phyloP scores from a whole-genome alignment of 2,329 filamentous ascomycete species.

The Pseudogymnoascus verrucosus region DNA sequence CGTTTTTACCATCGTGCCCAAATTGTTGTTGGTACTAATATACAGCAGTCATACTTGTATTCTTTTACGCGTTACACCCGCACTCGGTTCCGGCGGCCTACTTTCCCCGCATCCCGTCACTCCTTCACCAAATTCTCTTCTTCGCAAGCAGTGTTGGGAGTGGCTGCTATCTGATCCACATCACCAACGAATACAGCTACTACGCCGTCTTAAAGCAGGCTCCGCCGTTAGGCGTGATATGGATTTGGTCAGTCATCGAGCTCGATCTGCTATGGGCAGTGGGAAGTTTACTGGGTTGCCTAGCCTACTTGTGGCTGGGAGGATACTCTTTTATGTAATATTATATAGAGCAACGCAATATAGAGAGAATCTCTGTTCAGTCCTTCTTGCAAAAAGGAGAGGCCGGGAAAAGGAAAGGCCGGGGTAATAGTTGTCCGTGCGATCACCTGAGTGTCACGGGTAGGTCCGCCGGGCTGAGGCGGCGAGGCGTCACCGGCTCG shows the following conservation, averaged over 20 bases:
- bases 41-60: conserved; percentile 30
- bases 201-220: conserved; percentile 86
- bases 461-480: not conserved
- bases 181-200: conserved; percentile 74
- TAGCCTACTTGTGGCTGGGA: conserved; percentile 20
- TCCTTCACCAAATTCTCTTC: conserved; percentile 55
- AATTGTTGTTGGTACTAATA: conserved; percentile 11
- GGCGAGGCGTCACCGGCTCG: not conserved
- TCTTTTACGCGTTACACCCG: conserved; percentile 28
- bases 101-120: conserved; percentile 41
- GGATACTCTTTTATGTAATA: conserved; percentile 22
- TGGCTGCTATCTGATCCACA: conserved; percentile 73
- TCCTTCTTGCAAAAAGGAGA: not conserved
- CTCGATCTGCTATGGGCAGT: conserved; percentile 63
- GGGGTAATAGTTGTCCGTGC: not conserved
- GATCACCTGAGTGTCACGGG: not conserved
- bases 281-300: conserved; percentile 37
- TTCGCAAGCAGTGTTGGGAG: conserved; percentile 49
- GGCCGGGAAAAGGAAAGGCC: not conserved
- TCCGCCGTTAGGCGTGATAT: conserved; percentile 80
- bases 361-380: not conserved
- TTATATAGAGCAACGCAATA: not conserved
- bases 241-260: conserved; percentile 91
- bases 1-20: conserved; percentile 16
- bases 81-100: conserved; percentile 38